phyloP scores from a whole-genome alignment of 2,329 filamentous ascomycete genomes.

The Purpureocillium lavendulum region DNA sequence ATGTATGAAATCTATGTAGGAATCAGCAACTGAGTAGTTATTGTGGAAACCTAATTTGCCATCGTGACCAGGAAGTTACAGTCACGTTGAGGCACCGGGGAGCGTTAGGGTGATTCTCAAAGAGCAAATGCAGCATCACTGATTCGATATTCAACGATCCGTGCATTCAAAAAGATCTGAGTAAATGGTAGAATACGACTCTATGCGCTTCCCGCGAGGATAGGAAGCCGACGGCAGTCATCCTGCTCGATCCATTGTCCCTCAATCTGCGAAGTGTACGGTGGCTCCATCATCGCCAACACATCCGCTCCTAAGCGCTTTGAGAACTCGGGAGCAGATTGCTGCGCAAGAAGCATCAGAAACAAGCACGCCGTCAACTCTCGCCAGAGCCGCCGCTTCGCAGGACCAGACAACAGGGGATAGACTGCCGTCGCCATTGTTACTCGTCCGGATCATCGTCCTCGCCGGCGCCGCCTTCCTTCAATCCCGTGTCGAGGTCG shows the following conservation, averaged over 20 bases:
- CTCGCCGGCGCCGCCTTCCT: constrained; percentile 47
- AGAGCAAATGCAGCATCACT: too few species aligned
- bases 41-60: too few species aligned
- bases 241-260: constrained; percentile 54
- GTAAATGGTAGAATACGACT: background rate
- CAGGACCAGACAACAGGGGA: constrained; percentile 60
- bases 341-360: background rate
- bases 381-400: constrained; percentile 14
- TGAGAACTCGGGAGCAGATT: too few species aligned
- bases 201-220: constrained; percentile 26
- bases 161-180: constrained; percentile 3
- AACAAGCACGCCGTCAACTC: constrained; percentile 4
- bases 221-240: constrained; percentile 45
- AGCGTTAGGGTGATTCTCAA: too few species aligned
- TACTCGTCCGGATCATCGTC: constrained; percentile 60
- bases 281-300: background rate
- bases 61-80: too few species aligned
- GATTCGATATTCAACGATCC: constrained; percentile 6
- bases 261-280: constrained; percentile 37
- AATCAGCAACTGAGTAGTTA: too few species aligned
- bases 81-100: too few species aligned
- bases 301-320: too few species aligned
- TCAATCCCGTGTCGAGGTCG: constrained; percentile 24
- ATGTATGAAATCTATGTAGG: too few species aligned
- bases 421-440: constrained; percentile 51